A percentile compares a stretch with the other conserved stretches of the same genome.
Conservation (phyloP, 805 yeast genomes). For the Zygotorulaspora sp. region DNA sequence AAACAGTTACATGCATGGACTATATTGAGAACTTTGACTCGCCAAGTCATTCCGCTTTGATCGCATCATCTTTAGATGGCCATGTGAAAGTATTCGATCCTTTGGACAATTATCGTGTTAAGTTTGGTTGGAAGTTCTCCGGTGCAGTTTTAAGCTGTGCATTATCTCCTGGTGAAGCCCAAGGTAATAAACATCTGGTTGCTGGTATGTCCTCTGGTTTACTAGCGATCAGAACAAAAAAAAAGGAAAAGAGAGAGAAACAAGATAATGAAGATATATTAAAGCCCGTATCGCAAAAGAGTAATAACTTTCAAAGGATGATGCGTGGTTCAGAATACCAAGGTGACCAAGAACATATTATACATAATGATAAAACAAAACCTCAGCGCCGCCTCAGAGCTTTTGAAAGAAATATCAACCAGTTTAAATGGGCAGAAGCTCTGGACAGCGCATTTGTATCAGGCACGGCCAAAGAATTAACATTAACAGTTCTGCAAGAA, state of each 20-base stretch:
- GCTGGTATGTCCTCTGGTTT: conserved; percentile 90
- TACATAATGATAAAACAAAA: conserved; percentile 54
- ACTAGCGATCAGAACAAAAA: conserved; percentile 81
- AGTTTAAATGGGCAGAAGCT: conserved; percentile 91
- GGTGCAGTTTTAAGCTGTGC: conserved; percentile 89
- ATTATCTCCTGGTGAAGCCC: conserved; percentile 60
- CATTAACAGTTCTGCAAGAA: conserved; percentile 80
- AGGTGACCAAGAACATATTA: conserved; percentile 80
- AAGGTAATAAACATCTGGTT: conserved; percentile 68
- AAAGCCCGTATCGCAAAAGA: conserved; percentile 21
- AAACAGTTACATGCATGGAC: conserved; percentile 78
- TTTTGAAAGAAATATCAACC: conserved; percentile 78
- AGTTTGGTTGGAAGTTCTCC: conserved; percentile 96
- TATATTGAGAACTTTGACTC: conserved; percentile 31
- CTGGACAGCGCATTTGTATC: conserved; percentile 77
- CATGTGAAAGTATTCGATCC: conserved; percentile 94
- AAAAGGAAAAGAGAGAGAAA: conserved; percentile 57
- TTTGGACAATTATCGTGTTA: conserved; percentile 74
- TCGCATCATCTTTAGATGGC: conserved; percentile 95
- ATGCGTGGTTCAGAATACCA: conserved; percentile 86
- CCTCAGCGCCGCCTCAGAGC: conserved; percentile 64
- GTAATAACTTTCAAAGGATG: conserved; percentile 71
- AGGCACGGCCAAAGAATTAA: conserved; percentile 75
- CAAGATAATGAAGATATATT: conserved; percentile 5
- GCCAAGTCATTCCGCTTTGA: conserved; percentile 44